These are phyloP conservation scores for Hippophae rhamnoides DNA, from an alignment of 306 rosid species.

Conservation along the genomic window DNA sequence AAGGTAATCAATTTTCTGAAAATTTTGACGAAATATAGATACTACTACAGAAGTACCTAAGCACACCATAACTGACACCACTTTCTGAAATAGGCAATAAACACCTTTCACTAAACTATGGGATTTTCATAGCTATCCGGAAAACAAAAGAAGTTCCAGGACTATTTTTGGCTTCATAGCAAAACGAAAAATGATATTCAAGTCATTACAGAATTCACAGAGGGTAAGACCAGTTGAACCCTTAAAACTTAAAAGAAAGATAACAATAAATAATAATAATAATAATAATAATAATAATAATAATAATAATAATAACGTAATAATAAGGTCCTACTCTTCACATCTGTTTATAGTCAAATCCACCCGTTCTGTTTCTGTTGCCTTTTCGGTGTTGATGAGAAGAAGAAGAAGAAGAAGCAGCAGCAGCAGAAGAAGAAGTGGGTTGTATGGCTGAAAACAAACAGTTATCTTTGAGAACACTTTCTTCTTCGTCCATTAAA, in stretches of 20 bases:
- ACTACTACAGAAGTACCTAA: no score
- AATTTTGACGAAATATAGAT: no score
- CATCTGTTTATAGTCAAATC: slow-evolving; percentile 29
- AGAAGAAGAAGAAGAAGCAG: slow-evolving; percentile 39
- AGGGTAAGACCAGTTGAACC: slow-evolving; percentile 30
- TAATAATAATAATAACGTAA: slow-evolving; percentile 4
- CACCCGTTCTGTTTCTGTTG: slow-evolving; percentile 31
- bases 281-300: no score
- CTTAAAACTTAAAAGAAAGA: not conserved
- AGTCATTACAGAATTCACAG: slow-evolving; percentile 28
- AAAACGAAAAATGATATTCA: slow-evolving; percentile 24
- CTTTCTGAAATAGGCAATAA: no score
- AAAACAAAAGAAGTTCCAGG: slow-evolving; percentile 18
- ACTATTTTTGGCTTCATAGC: slow-evolving; percentile 53
- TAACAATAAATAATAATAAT: not conserved
- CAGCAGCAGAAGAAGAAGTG: slow-evolving; percentile 18
- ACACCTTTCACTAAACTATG: slow-evolving; percentile 4
- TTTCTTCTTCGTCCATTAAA: slow-evolving; percentile 72
- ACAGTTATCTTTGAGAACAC: slow-evolving; percentile 31
- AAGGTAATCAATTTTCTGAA: no score
- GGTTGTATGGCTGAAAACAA: slow-evolving; percentile 37
- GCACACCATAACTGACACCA: no score
- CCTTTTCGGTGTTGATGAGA: slow-evolving; percentile 33
- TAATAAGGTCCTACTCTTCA: not conserved
- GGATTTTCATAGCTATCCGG: slow-evolving; percentile 4